Percentiles rank a stretch among this genome's conserved stretches.
These are phyloP conservation scores for Tuber aestivum DNA, from an alignment of 495 filamentous ascomycete species.

Conservation along the genomic window DNA sequence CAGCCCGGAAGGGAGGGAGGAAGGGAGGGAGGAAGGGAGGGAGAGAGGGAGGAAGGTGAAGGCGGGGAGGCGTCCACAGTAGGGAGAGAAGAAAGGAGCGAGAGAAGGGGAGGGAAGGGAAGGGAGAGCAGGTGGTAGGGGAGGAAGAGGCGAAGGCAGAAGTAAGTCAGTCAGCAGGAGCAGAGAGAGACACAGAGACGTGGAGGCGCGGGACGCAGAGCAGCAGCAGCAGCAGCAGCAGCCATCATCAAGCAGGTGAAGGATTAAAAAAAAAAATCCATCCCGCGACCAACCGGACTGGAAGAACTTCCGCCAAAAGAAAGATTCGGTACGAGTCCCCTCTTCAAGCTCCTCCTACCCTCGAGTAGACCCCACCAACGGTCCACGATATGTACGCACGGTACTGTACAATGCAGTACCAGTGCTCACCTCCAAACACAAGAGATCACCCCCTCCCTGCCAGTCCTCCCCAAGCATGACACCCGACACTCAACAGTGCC, in stretches of 20 bases:
- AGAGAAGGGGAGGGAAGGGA: slow-evolving; percentile 4
- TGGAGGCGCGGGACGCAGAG: background rate
- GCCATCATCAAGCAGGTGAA: background rate
- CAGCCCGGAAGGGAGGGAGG: background rate
- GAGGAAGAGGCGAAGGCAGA: background rate
- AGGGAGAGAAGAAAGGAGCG: background rate
- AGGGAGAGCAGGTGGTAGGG: background rate
- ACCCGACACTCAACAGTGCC: background rate
- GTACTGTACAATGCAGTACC: background rate
- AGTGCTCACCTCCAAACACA: background rate
- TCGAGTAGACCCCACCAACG: background rate
- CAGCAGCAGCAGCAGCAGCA: background rate
- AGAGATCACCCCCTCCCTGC: background rate
- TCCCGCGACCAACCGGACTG: background rate
- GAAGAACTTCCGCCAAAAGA: background rate
- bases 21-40: background rate
- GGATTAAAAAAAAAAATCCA: background rate
- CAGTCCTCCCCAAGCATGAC: background rate
- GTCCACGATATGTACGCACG: background rate
- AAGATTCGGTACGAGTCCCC: background rate
- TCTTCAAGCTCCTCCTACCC: background rate
- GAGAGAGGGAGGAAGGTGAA: slow-evolving; percentile 5
- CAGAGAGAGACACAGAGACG: background rate
- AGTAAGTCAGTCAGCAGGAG: background rate
- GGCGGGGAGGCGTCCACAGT: too few relatives aligned